Conservation (phyloP, 768 basidiomycete species). For the Tremella yokohamensis region DNA sequence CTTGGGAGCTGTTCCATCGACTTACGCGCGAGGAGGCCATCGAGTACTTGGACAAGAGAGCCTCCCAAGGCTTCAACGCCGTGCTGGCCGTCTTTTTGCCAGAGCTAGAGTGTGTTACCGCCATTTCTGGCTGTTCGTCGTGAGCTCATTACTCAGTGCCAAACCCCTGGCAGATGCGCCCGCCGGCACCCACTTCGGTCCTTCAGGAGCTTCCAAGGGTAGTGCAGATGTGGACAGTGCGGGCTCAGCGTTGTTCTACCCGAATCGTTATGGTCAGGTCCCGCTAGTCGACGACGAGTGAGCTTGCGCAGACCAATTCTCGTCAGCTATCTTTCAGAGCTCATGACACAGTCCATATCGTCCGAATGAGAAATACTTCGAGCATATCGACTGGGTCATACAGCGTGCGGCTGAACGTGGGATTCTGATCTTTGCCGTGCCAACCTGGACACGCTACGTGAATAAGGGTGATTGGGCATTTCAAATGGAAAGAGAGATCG, state of each 20-base stretch:
- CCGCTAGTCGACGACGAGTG: constrained; percentile 6
- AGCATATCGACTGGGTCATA: constrained; percentile 18
- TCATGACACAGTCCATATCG: background rate
- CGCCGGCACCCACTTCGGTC: too few species aligned
- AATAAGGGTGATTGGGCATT: too few species aligned
- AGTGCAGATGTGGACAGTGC: too few species aligned
- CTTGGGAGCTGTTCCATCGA: constrained; percentile 25
- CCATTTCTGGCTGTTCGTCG: too few species aligned
- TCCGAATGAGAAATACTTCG: constrained; percentile 23
- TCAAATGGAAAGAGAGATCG: too few species aligned
- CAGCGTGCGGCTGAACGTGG: constrained; percentile 7
- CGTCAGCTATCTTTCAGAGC: constrained; percentile 6
- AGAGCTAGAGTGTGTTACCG: constrained; percentile 20
- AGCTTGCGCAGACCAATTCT: background rate
- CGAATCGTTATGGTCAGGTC: constrained; percentile 20
- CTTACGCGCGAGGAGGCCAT: constrained; percentile 11
- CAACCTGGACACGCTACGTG: constrained; percentile 24
- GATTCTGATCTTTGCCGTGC: constrained; percentile 11
- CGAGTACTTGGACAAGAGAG: constrained; percentile 13
- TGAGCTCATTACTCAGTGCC: too few species aligned
- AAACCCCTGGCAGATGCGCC: too few species aligned
- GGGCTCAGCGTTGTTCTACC: background rate
- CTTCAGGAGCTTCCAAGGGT: too few species aligned
- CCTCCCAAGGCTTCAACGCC: constrained; percentile 20
- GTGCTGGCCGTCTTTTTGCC: constrained; percentile 16